Evolutionary conservation across 768 basidiomycete genomes (phyloP), one percentile per base, ranked within the genome.

Genomic region (Lactarius akahatsu): DNA sequence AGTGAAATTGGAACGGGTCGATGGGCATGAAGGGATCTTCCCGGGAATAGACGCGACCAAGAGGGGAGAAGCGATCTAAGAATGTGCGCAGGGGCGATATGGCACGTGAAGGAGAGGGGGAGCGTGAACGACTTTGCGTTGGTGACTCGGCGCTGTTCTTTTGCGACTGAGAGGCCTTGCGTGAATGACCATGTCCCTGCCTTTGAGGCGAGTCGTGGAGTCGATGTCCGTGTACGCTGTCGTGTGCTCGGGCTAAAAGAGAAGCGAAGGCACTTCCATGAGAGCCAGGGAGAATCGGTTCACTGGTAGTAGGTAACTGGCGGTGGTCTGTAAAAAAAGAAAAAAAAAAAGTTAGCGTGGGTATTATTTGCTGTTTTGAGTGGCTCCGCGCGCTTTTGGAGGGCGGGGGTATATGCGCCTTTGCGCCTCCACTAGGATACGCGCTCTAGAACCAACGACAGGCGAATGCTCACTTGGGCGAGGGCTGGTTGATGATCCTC

Each of bases 11-110:
- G 70, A 78, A 80, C 0, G 79, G 79, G 60, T 80, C 74, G 16
- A 76, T 67, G 15, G 78, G 74, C 3, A 79, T 68, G 62, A 79
- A 80, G 0, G 77, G 78, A 26, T 79, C 78, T 61, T 79, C 78
- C 8, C 77, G 77, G 18, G 80, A 78, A 11, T 81, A 78, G 26
- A 77, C 75, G 9, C 86, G 81, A 20, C 85, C 82, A 15, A 87
- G 79, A 11, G 80, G 78, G 0, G 83, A 75, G 23, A 82, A 78
- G 79, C 82, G 84, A 16, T 82, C 79, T 18, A 90, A 78, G 20
- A 86, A 77, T 0, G 59, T 41, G 11, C 87, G 83, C 0, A 89
- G 76, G 0, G 90, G 89, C 1, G 88, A 90, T 0, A 77, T 74
- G 3, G 78, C 74, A 43, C 82, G 79, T 13, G 80, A 80, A 54